These are phyloP conservation scores for Talaromyces atroroseus DNA, from an alignment of 2,329 filamentous ascomycete species.

Conservation along the genomic window DNA sequence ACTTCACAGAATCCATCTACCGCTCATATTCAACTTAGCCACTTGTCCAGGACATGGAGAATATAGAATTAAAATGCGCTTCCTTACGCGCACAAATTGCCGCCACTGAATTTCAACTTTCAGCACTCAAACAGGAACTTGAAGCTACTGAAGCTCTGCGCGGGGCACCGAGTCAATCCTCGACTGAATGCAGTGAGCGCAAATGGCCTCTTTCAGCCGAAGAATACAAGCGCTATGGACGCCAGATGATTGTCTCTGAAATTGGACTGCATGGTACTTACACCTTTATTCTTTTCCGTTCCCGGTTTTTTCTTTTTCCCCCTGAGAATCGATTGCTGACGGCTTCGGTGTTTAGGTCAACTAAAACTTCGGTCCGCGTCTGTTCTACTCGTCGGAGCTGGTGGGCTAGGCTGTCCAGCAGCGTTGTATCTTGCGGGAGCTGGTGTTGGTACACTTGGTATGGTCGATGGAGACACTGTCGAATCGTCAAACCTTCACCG, in stretches of 20 bases:
- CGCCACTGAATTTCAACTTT: slow-evolving; percentile 32
- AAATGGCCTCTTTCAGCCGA: slow-evolving; percentile 65
- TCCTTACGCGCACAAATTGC: slow-evolving; percentile 33
- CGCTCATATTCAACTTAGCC: not conserved
- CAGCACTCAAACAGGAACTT: slow-evolving; percentile 31
- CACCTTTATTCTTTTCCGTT: not conserved
- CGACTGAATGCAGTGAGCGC: slow-evolving; percentile 5
- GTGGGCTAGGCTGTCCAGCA: slow-evolving; percentile 86
- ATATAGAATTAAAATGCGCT: slow-evolving; percentile 14
- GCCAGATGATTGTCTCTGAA: slow-evolving; percentile 82
- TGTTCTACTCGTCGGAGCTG: slow-evolving; percentile 78
- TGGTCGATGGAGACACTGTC: slow-evolving; percentile 83
- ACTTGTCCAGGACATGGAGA: not conserved
- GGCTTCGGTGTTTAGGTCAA: slow-evolving; percentile 55
- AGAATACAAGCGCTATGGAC: slow-evolving; percentile 81
- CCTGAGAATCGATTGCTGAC: not conserved
- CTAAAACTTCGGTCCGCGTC: slow-evolving; percentile 62
- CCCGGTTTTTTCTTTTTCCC: not conserved
- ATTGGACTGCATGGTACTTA: slow-evolving; percentile 67
- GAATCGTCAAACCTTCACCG: slow-evolving; percentile 89
- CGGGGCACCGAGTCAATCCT: slow-evolving; percentile 12
- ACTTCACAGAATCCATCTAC: not conserved
- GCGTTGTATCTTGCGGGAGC: slow-evolving; percentile 89
- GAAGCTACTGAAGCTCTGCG: slow-evolving; percentile 24
- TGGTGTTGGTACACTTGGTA: slow-evolving; percentile 73